Percentiles rank a stretch among this genome's conserved stretches.
Evolutionary conservation across 352 stramenopile genomes (phyloP).

Genomic region (Phytophthora pluvialis): DNA sequence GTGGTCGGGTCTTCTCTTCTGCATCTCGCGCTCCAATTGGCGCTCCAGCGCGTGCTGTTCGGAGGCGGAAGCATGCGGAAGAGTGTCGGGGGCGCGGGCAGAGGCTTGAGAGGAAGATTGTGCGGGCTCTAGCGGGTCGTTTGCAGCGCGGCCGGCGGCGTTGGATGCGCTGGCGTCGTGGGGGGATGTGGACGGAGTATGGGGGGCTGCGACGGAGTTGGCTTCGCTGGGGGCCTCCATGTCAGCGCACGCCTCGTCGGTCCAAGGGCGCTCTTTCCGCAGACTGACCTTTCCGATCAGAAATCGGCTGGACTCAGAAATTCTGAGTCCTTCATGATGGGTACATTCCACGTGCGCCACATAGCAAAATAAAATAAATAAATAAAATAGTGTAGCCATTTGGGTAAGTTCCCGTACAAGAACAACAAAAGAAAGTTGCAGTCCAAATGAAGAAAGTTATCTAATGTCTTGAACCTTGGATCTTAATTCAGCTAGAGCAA

Average conservation of each 20-base stretch:
- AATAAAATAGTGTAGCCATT: not conserved
- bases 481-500: no score
- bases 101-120: not conserved
- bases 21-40: slow-evolving; percentile 74
- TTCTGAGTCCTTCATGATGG: not conserved
- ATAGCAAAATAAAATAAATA: no score
- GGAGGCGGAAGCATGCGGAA: not conserved
- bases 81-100: not conserved
- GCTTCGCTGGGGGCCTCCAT: slow-evolving; percentile 27
- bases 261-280: slow-evolving; percentile 8
- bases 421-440: no score
- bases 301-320: not conserved
- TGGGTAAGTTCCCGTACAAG: no score
- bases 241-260: slow-evolving; percentile 10
- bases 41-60: slow-evolving; percentile 8
- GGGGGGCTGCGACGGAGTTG: not conserved
- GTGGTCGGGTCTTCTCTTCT: slow-evolving; percentile 70
- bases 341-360: not conserved
- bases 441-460: no score
- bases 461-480: no score
- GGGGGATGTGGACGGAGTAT: not conserved
- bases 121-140: slow-evolving; percentile 2
- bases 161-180: not conserved
- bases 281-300: slow-evolving; percentile 13
- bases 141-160: not conserved